Percentiles rank a stretch among this genome's conserved stretches.
phyloP scores from a whole-genome alignment of 169 alveolate genomes.

The Plasmodium falciparum region DNA sequence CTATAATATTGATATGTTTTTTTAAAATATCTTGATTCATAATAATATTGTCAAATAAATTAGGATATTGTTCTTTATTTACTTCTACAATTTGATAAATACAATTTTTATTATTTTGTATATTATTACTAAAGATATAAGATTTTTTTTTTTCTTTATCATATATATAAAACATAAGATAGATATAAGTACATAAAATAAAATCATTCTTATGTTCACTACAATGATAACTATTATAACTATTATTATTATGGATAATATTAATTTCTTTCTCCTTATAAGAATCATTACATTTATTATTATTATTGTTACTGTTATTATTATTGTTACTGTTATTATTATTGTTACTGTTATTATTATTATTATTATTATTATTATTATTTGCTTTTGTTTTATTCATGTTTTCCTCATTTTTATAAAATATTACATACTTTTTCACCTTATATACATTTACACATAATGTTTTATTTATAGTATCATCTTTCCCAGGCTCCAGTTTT shows the following conservation, averaged over 20 bases:
- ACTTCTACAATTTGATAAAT: conserved; percentile 29
- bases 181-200: conserved; percentile 22
- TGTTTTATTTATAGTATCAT: conserved; percentile 3
- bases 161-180: conserved; percentile 20
- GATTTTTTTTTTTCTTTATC: conserved; percentile 28
- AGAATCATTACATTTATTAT: neutral
- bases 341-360: neutral
- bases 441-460: conserved; percentile 5
- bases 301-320: neutral
- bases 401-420: conserved; percentile 21
- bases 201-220: neutral
- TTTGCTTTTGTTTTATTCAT: too few relatives aligned
- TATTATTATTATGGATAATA: too few relatives aligned
- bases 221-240: too few relatives aligned
- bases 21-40: conserved; percentile 5
- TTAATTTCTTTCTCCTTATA: neutral
- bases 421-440: conserved; percentile 28
- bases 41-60: neutral
- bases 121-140: conserved; percentile 20
- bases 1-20: conserved; percentile 9
- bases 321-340: neutral
- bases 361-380: neutral
- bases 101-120: conserved; percentile 9
- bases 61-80: conserved; percentile 11
- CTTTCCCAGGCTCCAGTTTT: neutral